Evolutionary conservation across 2,329 filamentous ascomycete species (phyloP), one percentile per base, ranked within the genome.

Genomic region (Neonectria faginata): DNA sequence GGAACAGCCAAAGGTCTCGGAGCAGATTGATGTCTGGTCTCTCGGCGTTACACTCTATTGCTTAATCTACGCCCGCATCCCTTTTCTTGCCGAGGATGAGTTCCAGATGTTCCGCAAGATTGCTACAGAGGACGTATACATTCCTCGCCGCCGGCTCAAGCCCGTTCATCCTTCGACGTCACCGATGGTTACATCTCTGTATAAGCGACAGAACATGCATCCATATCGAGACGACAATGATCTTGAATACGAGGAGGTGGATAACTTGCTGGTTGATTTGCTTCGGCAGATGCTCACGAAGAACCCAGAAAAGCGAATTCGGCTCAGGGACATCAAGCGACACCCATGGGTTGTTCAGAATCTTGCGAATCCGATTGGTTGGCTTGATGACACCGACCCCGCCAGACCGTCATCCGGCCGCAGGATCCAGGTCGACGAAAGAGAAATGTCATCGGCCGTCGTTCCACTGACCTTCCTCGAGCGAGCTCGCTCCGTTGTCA

Each of bases 21-120:
- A 93, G 72, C 93, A 97, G 73, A 97, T 99, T 70, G 96, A 99
- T 75, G 91, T 99, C 16, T 99, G 96, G 96, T 97, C 96, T 11
- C 84, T 99, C 22, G 96, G 96, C 22, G 93, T 99, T 20, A 99
- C 96, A 0, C 86, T 99, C 2, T 99, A 97, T 80, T 97, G 95
- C 75, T 89, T 99, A 77, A 89, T 99, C 60, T 99, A 92, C 76
- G 96, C 94, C 14, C 92, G 96, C 57, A 92, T 97, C 44, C 96
- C 96, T 0, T 99, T 98, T 76, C 86, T 97, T 71, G 94, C 94
- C 54, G 91, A 96, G 75, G 94, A 97, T 72, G 93, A 97, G 73
- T 97, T 92, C 77, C 92, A 92, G 66, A 91, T 99, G 82, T 97
- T 97, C 82, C 89, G 90, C 69, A 92, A 92, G 68, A 97, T 99